Evolutionary conservation across 2,329 filamentous ascomycete species (phyloP).

Genomic region (Talaromyces sp.): DNA sequence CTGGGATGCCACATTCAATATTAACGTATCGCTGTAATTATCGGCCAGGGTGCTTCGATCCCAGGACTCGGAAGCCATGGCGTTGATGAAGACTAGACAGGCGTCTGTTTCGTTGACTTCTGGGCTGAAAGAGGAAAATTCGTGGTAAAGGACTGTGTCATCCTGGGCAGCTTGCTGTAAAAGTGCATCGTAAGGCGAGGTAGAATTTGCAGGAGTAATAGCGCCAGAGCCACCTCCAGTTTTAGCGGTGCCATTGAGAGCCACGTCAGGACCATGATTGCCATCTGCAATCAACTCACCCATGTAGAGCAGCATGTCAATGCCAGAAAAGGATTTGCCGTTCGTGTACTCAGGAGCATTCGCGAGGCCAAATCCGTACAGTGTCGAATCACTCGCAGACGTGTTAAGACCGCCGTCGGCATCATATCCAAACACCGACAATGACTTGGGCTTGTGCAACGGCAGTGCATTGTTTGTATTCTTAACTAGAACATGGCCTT

Average conservation of each 20-base stretch:
- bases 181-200: slow-evolving; percentile 52
- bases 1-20: slow-evolving; percentile 51
- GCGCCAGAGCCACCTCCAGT: slow-evolving; percentile 47
- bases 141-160: slow-evolving; percentile 53
- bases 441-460: slow-evolving; percentile 41
- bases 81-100: slow-evolving; percentile 44
- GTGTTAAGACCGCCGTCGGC: slow-evolving; percentile 28
- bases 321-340: neutral
- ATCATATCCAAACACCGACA: slow-evolving; percentile 61
- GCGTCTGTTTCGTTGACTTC: neutral
- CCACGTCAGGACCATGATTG: slow-evolving; percentile 47
- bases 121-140: slow-evolving; percentile 36
- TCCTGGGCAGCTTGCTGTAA: slow-evolving; percentile 49
- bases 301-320: neutral
- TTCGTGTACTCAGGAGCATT: neutral
- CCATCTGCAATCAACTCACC: slow-evolving; percentile 3
- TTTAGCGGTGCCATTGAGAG: slow-evolving; percentile 44
- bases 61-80: slow-evolving; percentile 32
- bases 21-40: slow-evolving; percentile 47
- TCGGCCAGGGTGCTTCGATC: slow-evolving; percentile 33
- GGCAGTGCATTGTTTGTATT: slow-evolving; percentile 53
- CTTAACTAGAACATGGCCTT: slow-evolving; percentile 51
- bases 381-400: slow-evolving; percentile 36
- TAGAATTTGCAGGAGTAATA: slow-evolving; percentile 42
- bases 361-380: neutral